Evolutionary conservation across 2,329 filamentous ascomycete species (phyloP), one percentile per base, ranked within the genome.

Genomic region (Ciborinia camelliae): DNA sequence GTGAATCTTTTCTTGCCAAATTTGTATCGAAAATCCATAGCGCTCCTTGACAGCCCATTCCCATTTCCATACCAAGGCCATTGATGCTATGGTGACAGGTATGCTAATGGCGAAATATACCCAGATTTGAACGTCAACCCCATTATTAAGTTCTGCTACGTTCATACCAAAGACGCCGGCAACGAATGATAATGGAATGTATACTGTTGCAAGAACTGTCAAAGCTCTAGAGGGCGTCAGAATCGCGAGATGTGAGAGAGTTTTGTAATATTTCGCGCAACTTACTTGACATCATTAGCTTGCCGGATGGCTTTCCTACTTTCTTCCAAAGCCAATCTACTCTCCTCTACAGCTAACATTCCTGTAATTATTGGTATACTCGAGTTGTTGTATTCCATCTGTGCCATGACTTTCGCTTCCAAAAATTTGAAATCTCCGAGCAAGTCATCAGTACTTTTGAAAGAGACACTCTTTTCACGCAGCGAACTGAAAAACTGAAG

Each of bases 231-330:
- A 30, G 0, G 23, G 18, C 15, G 15, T 55, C 12, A 28, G 26
- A 1, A 9, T 9, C 9, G 8, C 1, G 18, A n/a, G 1, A 45
- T 8, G 8, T 5, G 5, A 12, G 3, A 0, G 10, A 45, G 6
- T 9, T 32, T 35, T 35, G n/a, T n/a, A n/a, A n/a, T n/a, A n/a
- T n/a, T n/a, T n/a, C n/a, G n/a, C 3, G 12, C 18, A 47, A 48
- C 41, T 48, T 37, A 59, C 41, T 59, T 59, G 18, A 59, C 41
- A 5, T 59, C 30, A 2, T 48, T 45, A 12, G 55, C 55, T 59
- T 59, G 55, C 41, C 37, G 55, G 23, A 59, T 48, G 4, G 41
- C 28, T 14, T 59, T 59, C n/a, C n/a, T n/a, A n/a, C n/a, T n/a
- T n/a, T n/a, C n/a, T n/a, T n/a, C n/a, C n/a, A n/a, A n/a, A n/a